A percentile compares a stretch with the other conserved stretches of the same genome.
Evolutionary conservation across 2,329 filamentous ascomycete species (phyloP).

Genomic region (Aspergillus udagawae): DNA sequence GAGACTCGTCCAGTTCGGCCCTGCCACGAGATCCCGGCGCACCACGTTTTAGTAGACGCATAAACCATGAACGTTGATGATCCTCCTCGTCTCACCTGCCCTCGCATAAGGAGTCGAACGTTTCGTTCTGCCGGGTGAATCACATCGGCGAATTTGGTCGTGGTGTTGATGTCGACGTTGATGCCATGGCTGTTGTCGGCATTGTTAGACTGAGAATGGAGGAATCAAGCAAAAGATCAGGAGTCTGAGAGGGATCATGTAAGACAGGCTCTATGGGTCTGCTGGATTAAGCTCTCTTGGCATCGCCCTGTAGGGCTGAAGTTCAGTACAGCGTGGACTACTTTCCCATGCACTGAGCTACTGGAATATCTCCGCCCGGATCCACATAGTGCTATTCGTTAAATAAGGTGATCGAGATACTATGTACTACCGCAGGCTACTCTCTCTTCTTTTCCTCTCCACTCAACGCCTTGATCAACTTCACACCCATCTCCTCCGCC

Average conservation of each 20-base stretch:
- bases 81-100: neutral
- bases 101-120: neutral
- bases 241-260: neutral
- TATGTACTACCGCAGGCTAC: constrained; percentile 6
- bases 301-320: constrained; percentile 23
- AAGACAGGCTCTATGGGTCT: neutral
- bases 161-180: no score
- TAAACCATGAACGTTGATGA: neutral
- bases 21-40: no score
- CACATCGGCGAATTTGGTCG: neutral
- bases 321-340: neutral
- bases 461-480: constrained; percentile 47
- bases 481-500: constrained; percentile 48
- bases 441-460: constrained; percentile 17
- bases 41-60: no score
- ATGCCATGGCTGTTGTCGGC: no score
- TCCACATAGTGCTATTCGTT: neutral
- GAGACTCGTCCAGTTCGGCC: no score
- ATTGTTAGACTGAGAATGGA: no score
- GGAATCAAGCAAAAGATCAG: no score
- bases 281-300: constrained; percentile 13
- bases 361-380: constrained; percentile 6
- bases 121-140: neutral
- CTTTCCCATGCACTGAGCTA: neutral
- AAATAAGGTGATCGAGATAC: neutral